Percentiles rank a stretch among this genome's conserved stretches.
These are phyloP conservation scores for Ustilago lituana DNA, from an alignment of 1,284 basidiomycete genomes.

Conservation along the genomic window DNA sequence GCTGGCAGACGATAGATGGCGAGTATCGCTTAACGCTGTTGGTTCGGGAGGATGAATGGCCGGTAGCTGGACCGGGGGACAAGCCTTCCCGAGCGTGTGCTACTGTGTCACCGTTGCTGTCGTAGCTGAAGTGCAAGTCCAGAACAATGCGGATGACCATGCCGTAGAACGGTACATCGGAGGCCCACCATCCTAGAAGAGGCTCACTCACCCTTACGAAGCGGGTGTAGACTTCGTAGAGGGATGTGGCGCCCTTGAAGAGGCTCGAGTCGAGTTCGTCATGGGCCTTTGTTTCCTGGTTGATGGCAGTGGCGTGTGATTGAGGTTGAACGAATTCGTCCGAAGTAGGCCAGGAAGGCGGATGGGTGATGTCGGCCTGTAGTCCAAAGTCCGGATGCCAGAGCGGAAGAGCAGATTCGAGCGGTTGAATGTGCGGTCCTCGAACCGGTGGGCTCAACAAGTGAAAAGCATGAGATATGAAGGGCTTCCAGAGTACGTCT, in stretches of 20 bases:
- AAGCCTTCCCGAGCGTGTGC: background rate
- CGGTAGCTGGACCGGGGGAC: background rate
- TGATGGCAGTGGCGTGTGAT: background rate
- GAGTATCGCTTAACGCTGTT: background rate
- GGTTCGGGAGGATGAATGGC: background rate
- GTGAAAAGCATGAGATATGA: constrained; percentile 19
- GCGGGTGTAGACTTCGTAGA: constrained; percentile 32
- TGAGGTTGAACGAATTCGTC: constrained; percentile 13
- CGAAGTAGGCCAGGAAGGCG: constrained; percentile 23
- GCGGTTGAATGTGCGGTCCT: constrained; percentile 18
- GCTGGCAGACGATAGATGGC: constrained; percentile 42
- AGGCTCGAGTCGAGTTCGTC: background rate
- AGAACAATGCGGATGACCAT: constrained; percentile 41
- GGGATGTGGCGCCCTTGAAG: constrained; percentile 29
- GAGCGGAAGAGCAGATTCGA: constrained; percentile 26
- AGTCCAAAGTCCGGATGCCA: constrained; percentile 45
- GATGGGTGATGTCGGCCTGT: constrained; percentile 27
- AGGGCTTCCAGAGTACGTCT: constrained; percentile 37
- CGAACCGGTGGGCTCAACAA: constrained; percentile 24
- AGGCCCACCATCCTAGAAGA: constrained; percentile 50
- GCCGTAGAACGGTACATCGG: constrained; percentile 43
- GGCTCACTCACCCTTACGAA: constrained; percentile 32
- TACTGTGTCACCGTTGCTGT: background rate
- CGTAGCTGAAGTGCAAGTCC: constrained; percentile 19
- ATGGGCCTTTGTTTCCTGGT: background rate